Conservation (phyloP, 1,139 yeast genomes). For the Geotrichum bryndzae region DNA sequence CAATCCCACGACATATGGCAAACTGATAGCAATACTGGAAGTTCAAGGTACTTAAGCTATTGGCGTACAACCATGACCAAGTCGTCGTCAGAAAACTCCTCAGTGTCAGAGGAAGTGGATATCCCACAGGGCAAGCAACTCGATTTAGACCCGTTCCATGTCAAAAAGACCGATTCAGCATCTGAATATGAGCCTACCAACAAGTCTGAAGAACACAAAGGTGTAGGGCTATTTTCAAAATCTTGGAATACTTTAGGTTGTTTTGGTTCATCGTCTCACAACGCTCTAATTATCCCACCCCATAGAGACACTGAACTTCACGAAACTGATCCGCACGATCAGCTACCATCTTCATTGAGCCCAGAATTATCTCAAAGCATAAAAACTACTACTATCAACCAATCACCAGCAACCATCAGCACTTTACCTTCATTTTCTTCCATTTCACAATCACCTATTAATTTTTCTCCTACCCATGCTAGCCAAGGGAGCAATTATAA, state of each 20-base stretch:
- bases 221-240: conserved; percentile 18
- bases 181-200: neutral
- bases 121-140: conserved; percentile 1
- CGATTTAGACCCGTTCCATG: conserved; percentile 4
- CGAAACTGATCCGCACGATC: neutral
- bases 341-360: neutral
- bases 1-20: conserved; percentile 35
- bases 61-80: conserved; percentile 20
- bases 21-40: neutral
- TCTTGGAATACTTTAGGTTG: conserved; percentile 18
- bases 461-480: neutral
- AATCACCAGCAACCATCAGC: neutral
- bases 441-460: neutral
- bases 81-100: neutral
- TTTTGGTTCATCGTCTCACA: conserved; percentile 9
- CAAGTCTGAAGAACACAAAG: neutral
- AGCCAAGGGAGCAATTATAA: neutral
- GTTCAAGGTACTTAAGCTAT: neutral
- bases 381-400: neutral
- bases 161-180: conserved; percentile 2
- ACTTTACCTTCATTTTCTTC: neutral
- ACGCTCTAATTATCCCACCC: conserved; percentile 11
- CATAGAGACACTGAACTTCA: conserved; percentile 9
- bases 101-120: conserved; percentile 1
- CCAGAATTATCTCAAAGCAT: neutral